Evolutionary conservation across 352 stramenopile species (phyloP), one percentile per base, ranked within the genome.

Genomic region (Pythium dissotocum): DNA sequence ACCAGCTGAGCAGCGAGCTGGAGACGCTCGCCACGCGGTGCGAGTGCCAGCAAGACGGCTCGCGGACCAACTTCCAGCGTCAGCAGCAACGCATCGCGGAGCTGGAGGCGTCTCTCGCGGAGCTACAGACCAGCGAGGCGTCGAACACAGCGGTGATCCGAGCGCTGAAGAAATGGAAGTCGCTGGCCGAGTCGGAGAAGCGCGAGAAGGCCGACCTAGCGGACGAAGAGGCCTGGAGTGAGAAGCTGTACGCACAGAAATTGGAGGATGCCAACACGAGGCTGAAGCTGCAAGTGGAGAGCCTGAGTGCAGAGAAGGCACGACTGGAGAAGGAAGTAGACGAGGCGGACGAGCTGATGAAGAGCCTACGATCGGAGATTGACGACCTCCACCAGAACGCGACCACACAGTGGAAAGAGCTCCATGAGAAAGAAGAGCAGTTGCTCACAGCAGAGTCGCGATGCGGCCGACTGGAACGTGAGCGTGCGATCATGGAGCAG

Each of bases 401-500:
- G 10, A 73, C 77, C 12, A 72, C 83, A 30, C 61, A 71, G 5
- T 67, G 79, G 9, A 52, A 79, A 16, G 80, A 84, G 52, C 79
- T 75, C 53, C 85, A 83, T 63, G 69, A 69, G 48, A 70, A 91
- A 48, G 77, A 74, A 10, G 86, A 94, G 52, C 46, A 77, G 35
- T 65, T 94, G 36, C 72, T 93, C 4, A 88, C 86, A 4, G 79
- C 77, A 2, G 76, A 90, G 51, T 78, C 85, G 2, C 85, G 82
- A n/a, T 89, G 77, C 63, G 85, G 74, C 12, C 83, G 86, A 0
- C 55, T 96, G 26, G 78, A 96, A 55, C 84, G 86, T 9, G 86
- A 96, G 60, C 72, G 93, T 1, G 65, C 82, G 57, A 76, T 94
- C 42, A 76, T 96, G 49, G 83, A 94, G 44, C 82, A 93, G 36